Evolutionary conservation across 192 early-diverging fungal species (phyloP).

Genomic region (Ambispora gerdemannii): DNA sequence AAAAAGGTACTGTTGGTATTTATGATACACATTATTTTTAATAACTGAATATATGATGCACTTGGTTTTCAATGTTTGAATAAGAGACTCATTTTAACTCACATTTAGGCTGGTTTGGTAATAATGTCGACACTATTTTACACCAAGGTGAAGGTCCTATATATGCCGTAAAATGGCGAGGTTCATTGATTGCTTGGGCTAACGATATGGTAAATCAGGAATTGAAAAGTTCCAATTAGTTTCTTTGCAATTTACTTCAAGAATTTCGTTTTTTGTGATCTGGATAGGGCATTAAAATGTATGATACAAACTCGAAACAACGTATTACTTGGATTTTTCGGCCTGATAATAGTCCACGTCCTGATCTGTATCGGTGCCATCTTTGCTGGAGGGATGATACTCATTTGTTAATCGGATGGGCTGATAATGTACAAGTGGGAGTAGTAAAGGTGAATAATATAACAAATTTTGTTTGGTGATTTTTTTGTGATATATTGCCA

Average conservation of each 20-base stretch:
- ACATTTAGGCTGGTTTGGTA: constrained; percentile 77
- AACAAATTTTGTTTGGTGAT: constrained; percentile 3
- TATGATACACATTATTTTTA: neutral
- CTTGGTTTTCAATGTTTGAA: neutral
- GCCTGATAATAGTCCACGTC: constrained; percentile 69
- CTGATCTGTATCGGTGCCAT: constrained; percentile 82
- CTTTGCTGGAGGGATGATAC: constrained; percentile 80
- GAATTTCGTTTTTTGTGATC: neutral
- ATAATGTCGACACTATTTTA: constrained; percentile 66
- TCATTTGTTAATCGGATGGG: constrained; percentile 91
- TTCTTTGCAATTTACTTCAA: neutral
- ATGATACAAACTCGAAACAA: constrained; percentile 65
- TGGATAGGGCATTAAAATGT: constrained; percentile 69
- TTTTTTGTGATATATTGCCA: constrained; percentile 22
- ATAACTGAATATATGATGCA: neutral
- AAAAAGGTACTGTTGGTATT: constrained; percentile 80
- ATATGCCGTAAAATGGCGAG: constrained; percentile 81
- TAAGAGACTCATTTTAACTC: neutral
- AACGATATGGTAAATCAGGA: constrained; percentile 60
- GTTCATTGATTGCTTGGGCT: constrained; percentile 88
- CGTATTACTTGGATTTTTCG: constrained; percentile 85
- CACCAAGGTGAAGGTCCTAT: constrained; percentile 86
- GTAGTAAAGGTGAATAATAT: constrained; percentile 56
- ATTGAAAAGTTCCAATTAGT: neutral
- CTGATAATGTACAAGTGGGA: constrained; percentile 85